Evolutionary conservation across 1,284 basidiomycete species (phyloP).

Genomic region (Sanghuangporus sanghuang): DNA sequence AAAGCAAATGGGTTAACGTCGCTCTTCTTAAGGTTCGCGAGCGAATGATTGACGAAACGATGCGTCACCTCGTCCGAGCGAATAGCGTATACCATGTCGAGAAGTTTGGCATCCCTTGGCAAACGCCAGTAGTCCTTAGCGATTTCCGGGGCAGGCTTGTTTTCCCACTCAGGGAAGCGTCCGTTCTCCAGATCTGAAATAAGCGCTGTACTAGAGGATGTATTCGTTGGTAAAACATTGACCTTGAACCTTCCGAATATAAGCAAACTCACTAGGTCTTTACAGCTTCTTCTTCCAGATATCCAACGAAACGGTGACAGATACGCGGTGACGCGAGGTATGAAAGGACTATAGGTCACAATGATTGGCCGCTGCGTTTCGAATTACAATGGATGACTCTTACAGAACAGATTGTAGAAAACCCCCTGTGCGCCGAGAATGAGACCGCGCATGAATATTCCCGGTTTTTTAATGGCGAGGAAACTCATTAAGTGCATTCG

Average conservation of each 20-base stretch:
- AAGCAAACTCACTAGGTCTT: conserved; percentile 61
- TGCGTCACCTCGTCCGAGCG: conserved; percentile 92
- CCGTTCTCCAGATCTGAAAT: conserved; percentile 85
- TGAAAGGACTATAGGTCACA: conserved; percentile 51
- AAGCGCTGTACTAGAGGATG: conserved; percentile 58
- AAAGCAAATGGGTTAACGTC: conserved; percentile 93
- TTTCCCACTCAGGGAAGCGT: conserved; percentile 81
- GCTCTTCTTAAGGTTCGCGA: conserved; percentile 76
- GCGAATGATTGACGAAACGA: conserved; percentile 88
- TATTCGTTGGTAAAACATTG: neutral
- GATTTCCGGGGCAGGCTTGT: conserved; percentile 77
- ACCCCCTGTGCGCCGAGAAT: conserved; percentile 87
- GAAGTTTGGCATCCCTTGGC: conserved; percentile 62
- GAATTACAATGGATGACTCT: conserved; percentile 24
- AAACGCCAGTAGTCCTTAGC: conserved; percentile 95
- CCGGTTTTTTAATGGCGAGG: conserved; percentile 80
- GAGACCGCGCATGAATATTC: conserved; percentile 71
- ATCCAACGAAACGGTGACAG: conserved; percentile 93
- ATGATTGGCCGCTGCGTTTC: conserved; percentile 5
- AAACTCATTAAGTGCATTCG: conserved; percentile 94
- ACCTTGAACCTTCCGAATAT: neutral
- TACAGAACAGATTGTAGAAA: conserved; percentile 90
- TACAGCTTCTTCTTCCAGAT: conserved; percentile 94
- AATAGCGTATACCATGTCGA: conserved; percentile 88
- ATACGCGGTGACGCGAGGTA: conserved; percentile 80